Evolutionary conservation across 2,329 filamentous ascomycete species (phyloP).

Genomic region (Teratosphaeria pseudoeucalypti): DNA sequence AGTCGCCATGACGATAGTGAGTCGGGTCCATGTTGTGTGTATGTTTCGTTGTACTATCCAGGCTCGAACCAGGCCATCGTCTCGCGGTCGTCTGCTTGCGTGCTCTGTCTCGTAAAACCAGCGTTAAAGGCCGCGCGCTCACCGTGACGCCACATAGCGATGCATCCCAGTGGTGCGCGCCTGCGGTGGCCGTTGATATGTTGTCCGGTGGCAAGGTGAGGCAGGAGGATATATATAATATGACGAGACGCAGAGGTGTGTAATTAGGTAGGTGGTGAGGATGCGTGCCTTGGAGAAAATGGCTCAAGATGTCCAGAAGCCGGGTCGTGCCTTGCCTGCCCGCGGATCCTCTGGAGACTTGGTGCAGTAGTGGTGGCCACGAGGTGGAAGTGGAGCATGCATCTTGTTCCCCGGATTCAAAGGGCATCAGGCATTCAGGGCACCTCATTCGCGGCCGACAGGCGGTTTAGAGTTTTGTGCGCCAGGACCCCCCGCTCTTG

Average conservation of each 20-base stretch:
- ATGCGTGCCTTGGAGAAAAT: too few species aligned
- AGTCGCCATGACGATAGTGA: constrained; percentile 16
- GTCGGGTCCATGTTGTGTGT: neutral
- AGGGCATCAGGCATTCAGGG: neutral
- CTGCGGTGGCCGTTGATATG: neutral
- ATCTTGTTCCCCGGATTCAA: neutral
- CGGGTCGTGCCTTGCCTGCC: neutral
- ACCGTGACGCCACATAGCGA: neutral
- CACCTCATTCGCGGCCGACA: neutral
- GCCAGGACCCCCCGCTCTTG: neutral
- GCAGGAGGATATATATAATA: neutral
- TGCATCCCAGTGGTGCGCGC: neutral
- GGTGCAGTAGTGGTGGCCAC: neutral
- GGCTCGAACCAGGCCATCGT: neutral
- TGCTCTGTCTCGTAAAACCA: neutral
- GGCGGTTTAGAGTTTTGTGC: neutral
- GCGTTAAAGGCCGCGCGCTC: neutral
- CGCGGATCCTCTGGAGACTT: neutral
- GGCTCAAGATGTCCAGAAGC: neutral
- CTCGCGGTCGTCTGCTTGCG: neutral
- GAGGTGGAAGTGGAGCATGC: neutral
- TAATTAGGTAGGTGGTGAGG: neutral
- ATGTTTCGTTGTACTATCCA: neutral
- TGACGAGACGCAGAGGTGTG: neutral
- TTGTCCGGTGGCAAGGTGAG: neutral